Percentiles rank a stretch among this genome's conserved stretches.
phyloP scores from a whole-genome alignment of 495 filamentous ascomycete genomes.

The Tuber microsphaerosporum region DNA sequence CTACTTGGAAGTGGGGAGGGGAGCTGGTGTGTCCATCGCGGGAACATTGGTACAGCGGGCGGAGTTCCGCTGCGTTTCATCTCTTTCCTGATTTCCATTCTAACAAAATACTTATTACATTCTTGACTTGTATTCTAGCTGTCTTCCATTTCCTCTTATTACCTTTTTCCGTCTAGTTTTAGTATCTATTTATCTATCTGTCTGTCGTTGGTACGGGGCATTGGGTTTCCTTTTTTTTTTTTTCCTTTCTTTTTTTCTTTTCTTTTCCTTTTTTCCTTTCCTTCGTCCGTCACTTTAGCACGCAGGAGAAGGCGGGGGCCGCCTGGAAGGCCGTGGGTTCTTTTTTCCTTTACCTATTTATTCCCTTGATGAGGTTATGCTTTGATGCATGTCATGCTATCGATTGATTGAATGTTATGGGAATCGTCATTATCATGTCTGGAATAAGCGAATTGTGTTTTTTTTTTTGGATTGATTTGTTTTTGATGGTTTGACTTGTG shows the following conservation, averaged over 20 bases:
- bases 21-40: slow-evolving; percentile 1
- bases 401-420: slow-evolving; percentile 1
- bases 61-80: background rate
- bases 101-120: background rate
- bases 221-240: background rate
- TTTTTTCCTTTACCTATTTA: background rate
- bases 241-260: background rate
- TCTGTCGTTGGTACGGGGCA: background rate
- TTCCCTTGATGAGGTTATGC: slow-evolving; percentile 1
- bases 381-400: slow-evolving; percentile 3
- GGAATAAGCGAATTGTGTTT: background rate
- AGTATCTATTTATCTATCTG: background rate
- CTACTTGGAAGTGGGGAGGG: background rate
- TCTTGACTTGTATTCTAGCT: slow-evolving; percentile 2
- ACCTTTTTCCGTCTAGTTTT: background rate
- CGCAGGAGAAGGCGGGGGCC: slow-evolving; percentile 2
- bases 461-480: background rate
- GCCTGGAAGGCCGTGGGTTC: background rate
- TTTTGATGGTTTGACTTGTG: background rate
- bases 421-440: background rate
- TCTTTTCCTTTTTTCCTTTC: background rate
- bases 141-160: background rate
- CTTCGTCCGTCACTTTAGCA: slow-evolving; percentile 2
- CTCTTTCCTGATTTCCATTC: background rate
- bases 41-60: background rate